Evolutionary conservation across 164 flowering plant species (phyloP).

Genomic region (Platanus orientalis): DNA sequence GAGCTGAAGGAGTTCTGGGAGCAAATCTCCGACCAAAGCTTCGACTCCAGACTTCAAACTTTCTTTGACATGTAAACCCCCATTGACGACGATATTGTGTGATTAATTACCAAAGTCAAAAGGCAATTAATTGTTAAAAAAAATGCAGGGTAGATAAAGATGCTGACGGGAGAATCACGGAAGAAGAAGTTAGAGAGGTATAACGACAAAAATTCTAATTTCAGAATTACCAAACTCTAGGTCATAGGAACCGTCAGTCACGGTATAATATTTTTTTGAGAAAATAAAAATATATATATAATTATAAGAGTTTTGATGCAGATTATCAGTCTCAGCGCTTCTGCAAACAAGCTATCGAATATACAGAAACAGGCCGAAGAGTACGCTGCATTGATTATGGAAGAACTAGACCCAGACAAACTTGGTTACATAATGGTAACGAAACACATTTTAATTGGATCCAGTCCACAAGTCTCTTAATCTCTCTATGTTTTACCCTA

Average conservation of each 20-base stretch:
- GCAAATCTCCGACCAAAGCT: conserved; percentile 62
- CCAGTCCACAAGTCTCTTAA: too few relatives aligned
- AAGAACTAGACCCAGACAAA: conserved; percentile 50
- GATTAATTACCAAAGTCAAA: neutral
- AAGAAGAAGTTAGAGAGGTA: conserved; percentile 81
- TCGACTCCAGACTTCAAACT: conserved; percentile 62
- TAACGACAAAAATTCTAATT: too few relatives aligned
- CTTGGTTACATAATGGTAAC: conserved; percentile 45
- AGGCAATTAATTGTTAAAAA: neutral
- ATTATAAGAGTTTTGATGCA: conserved; percentile 7
- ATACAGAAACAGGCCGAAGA: conserved; percentile 49
- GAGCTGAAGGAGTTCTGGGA: conserved; percentile 63
- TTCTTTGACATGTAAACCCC: conserved; percentile 58
- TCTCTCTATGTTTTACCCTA: too few relatives aligned
- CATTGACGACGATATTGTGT: neutral
- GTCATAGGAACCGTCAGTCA: too few relatives aligned
- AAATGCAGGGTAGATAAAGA: conserved; percentile 79
- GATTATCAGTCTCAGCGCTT: conserved; percentile 51
- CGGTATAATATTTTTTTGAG: too few relatives aligned
- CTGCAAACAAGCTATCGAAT: conserved; percentile 45
- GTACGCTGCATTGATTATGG: conserved; percentile 60
- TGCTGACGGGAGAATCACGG: conserved; percentile 75
- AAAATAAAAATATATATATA: neutral
- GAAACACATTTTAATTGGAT: neutral
- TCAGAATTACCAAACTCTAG: too few relatives aligned